These are phyloP conservation scores for Gymnopilus junonius DNA, from an alignment of 768 basidiomycete species.

Conservation along the genomic window DNA sequence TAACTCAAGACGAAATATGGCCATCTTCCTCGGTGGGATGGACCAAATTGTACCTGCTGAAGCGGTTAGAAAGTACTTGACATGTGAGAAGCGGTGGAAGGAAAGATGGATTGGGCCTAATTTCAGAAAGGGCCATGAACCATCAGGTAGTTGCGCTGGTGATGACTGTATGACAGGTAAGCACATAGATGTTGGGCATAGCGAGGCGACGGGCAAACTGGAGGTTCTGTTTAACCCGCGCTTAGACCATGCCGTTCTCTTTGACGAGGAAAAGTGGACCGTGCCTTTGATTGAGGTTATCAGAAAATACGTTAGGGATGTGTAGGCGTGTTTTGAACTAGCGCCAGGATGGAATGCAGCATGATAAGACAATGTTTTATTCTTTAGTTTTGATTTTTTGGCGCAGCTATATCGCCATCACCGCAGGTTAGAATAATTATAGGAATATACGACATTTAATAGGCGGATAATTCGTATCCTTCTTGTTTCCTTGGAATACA, in stretches of 20 bases:
- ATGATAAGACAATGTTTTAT: too few relatives aligned
- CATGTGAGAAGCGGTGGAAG: conserved; percentile 26
- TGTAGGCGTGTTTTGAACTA: background rate
- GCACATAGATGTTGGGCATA: background rate
- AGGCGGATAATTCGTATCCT: too few relatives aligned
- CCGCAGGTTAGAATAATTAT: too few relatives aligned
- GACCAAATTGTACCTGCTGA: conserved; percentile 47
- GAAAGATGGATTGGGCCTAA: conserved; percentile 27
- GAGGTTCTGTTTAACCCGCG: conserved; percentile 42
- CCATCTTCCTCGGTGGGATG: conserved; percentile 38
- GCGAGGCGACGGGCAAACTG: conserved; percentile 13
- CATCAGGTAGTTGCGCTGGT: background rate
- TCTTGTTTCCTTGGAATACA: too few relatives aligned
- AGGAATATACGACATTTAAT: too few relatives aligned
- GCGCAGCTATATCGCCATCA: too few relatives aligned
- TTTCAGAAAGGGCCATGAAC: background rate
- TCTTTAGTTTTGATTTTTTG: too few relatives aligned
- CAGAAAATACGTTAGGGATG: conserved; percentile 22
- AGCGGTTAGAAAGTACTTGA: conserved; percentile 40
- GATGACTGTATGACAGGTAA: background rate
- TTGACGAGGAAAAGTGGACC: conserved; percentile 37
- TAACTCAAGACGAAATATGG: conserved; percentile 22
- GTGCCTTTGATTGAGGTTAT: conserved; percentile 34
- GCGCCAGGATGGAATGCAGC: too few relatives aligned
- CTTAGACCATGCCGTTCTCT: conserved; percentile 46